Evolutionary conservation across 1,284 basidiomycete genomes (phyloP), one percentile per base, ranked within the genome.

Genomic region (Athelia sp.): DNA sequence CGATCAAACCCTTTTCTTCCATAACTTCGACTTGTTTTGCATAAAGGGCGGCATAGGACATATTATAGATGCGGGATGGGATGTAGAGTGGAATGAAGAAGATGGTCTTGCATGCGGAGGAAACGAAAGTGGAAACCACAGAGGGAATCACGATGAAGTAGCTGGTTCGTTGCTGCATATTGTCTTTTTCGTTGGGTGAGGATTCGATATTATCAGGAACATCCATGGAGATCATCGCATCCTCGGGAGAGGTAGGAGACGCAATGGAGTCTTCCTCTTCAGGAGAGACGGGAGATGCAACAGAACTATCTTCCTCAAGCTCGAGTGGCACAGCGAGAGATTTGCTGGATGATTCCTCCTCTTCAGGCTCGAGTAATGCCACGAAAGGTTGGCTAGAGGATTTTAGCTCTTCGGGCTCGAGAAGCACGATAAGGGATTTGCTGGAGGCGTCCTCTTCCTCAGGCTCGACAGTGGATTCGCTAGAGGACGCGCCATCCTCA

Each of bases 61-160:
- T 67, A 55, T 65, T 65, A 52, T 68, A 46, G 61, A 65, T 65
- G 54, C 55, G 67, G 61, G 50, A 70, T 46, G 76, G 71, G 42
- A 79, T 56, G 4, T 71, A 64, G 48, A 79, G 58, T 26, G 78
- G 75, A 52, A 73, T 73, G 22, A 62, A 62, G 51, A 76, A 64
- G 58, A 77, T 63, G 47, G 74, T 59, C 45, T 64, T 70, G 55
- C 69, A 78, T 48, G 74, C 68, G 46, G 76, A 57, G 24, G 74
- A 66, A 43, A 80, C 52, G 26, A 81, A 56, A 32, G 64, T 63
- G 52, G 74, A 57, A 51, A 80, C 58, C 34, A 40, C 19, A 21
- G 73, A 63, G n/a, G 73, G 71, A 11, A 79, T 48, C 31, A 66
- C 52, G 50, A 48, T 47, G 35, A 8, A 40, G 19, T 51, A 50